phyloP scores from a whole-genome alignment of 2,329 filamentous ascomycete species.

The Dactylellina parvicollis region DNA sequence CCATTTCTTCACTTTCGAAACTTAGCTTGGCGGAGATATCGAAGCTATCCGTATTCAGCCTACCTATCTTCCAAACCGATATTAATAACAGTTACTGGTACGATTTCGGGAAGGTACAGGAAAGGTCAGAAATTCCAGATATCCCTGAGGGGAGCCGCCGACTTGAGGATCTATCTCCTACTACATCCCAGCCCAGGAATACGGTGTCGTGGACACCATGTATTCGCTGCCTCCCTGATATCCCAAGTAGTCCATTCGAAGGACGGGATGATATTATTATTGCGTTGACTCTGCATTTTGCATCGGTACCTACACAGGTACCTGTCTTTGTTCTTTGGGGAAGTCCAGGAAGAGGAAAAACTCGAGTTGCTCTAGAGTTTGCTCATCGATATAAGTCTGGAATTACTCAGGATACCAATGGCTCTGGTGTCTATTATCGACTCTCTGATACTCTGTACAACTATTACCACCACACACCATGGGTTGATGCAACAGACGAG shows the following conservation, averaged over 20 bases:
- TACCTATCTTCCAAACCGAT: conserved; percentile 9
- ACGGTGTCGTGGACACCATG: too few relatives aligned
- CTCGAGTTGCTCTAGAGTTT: conserved; percentile 21
- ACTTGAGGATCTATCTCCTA: too few relatives aligned
- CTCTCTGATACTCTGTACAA: not conserved
- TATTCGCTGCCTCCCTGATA: too few relatives aligned
- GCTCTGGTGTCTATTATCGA: too few relatives aligned
- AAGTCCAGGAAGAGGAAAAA: conserved; percentile 14
- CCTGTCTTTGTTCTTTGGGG: conserved; percentile 13
- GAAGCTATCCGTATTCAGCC: conserved; percentile 24
- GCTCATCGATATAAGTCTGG: not conserved
- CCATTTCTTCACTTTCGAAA: conserved; percentile 13
- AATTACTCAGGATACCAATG: too few relatives aligned
- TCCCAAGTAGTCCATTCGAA: too few relatives aligned
- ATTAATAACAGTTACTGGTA: conserved; percentile 22
- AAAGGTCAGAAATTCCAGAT: not conserved
- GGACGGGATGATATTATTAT: too few relatives aligned
- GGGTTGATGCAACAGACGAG: conserved; percentile 2
- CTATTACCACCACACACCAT: not conserved
- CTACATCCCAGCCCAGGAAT: too few relatives aligned
- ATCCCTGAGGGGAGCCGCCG: too few relatives aligned
- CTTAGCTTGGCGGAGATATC: conserved; percentile 21
- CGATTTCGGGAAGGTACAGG: not conserved
- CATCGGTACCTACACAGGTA: too few relatives aligned
- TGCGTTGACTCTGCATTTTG: too few relatives aligned